A percentile compares a stretch with the other conserved stretches of the same genome.
Conservation (phyloP, 2,329 filamentous ascomycete genomes). For the Venturia asperata region DNA sequence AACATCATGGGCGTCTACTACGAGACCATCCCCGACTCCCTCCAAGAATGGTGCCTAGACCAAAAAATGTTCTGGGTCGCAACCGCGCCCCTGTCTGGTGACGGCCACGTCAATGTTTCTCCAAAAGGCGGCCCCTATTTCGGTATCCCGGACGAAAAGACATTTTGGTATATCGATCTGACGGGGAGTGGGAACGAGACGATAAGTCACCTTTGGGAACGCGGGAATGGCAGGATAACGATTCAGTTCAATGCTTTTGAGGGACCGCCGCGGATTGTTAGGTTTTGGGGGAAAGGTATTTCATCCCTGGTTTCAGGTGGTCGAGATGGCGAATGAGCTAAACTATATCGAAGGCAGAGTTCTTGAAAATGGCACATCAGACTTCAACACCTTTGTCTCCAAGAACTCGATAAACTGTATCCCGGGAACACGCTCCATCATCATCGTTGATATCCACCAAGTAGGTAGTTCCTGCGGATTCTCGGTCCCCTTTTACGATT, state of each 20-base stretch:
- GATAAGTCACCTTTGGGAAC: conserved; percentile 37
- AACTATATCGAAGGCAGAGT: background rate
- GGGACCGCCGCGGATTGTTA: conserved; percentile 37
- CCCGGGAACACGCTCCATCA: conserved; percentile 35
- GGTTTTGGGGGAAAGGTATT: conserved; percentile 36
- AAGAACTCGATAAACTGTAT: conserved; percentile 31
- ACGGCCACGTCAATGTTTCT: conserved; percentile 41
- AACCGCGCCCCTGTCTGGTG: conserved; percentile 35
- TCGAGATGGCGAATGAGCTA: too few relatives aligned
- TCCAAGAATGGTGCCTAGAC: conserved; percentile 37
- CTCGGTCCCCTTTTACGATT: conserved; percentile 39
- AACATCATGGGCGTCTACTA: conserved; percentile 38
- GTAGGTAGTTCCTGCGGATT: conserved; percentile 39
- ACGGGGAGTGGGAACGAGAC: conserved; percentile 40
- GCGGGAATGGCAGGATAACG: conserved; percentile 36
- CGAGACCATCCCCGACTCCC: conserved; percentile 35
- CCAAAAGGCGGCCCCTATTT: conserved; percentile 41
- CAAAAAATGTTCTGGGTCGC: conserved; percentile 37
- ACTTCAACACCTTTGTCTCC: conserved; percentile 26
- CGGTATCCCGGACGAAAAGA: conserved; percentile 33
- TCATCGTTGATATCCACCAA: conserved; percentile 39
- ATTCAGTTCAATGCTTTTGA: conserved; percentile 39
- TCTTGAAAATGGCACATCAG: conserved; percentile 12
- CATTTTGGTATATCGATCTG: conserved; percentile 42
- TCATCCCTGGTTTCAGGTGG: background rate